These are phyloP conservation scores for Trifolium pratense DNA, from an alignment of 306 rosid genomes.

Conservation along the genomic window DNA sequence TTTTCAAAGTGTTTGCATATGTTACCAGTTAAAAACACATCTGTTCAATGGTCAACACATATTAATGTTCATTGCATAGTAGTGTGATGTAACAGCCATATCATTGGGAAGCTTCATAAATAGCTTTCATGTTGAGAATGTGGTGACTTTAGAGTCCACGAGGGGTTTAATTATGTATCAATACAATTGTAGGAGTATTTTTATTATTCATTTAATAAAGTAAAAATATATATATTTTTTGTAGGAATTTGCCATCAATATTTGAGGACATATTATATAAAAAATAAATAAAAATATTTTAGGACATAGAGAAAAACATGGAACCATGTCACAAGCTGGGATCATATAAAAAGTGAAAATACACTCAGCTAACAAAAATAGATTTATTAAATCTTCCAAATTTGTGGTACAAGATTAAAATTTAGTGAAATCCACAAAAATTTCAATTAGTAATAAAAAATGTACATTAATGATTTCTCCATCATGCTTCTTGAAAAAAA, in stretches of 20 bases:
- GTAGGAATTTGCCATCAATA: too few species aligned
- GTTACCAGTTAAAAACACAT: neutral
- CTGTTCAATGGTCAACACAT: conserved; percentile 10
- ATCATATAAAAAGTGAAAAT: neutral
- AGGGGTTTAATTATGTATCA: too few species aligned
- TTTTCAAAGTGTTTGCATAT: neutral
- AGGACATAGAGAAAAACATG: neutral
- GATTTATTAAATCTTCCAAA: neutral
- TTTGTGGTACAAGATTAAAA: neutral
- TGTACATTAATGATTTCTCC: neutral
- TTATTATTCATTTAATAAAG: too few species aligned
- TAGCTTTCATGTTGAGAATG: conserved; percentile 1
- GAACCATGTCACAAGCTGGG: neutral
- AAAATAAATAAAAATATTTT: too few species aligned
- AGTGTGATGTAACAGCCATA: conserved; percentile 3
- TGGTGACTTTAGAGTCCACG: too few species aligned
- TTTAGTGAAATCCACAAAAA: neutral
- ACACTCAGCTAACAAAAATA: neutral
- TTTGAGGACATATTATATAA: too few species aligned
- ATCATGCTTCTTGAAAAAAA: too few species aligned
- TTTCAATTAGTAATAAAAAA: neutral
- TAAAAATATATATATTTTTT: too few species aligned
- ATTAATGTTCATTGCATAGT: conserved; percentile 3
- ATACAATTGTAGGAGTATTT: too few species aligned
- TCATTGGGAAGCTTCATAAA: conserved; percentile 10